Evolutionary conservation across 768 basidiomycete species (phyloP).

Genomic region (Gymnopilus junonius): DNA sequence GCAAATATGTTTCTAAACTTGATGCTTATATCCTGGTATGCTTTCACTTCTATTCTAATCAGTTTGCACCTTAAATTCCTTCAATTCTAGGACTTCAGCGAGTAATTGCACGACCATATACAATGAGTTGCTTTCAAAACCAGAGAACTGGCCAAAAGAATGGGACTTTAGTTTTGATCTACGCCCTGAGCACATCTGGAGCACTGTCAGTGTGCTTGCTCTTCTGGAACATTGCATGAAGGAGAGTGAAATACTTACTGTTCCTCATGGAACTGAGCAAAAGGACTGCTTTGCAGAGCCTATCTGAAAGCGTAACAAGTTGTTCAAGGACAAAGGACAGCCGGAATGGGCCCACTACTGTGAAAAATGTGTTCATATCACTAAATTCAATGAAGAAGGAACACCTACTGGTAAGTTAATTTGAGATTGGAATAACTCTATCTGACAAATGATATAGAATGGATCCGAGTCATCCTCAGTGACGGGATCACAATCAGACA

Average conservation of each 20-base stretch:
- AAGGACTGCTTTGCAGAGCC: slow-evolving; percentile 25
- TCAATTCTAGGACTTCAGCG: neutral
- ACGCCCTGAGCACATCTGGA: slow-evolving; percentile 2
- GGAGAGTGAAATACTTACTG: slow-evolving; percentile 10
- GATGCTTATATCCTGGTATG: slow-evolving; percentile 27
- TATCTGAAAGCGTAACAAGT: slow-evolving; percentile 27
- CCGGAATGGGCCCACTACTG: slow-evolving; percentile 33
- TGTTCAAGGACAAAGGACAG: slow-evolving; percentile 27
- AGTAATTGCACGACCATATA: slow-evolving; percentile 26
- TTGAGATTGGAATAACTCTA: neutral
- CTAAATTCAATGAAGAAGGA: neutral
- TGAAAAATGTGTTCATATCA: slow-evolving; percentile 25
- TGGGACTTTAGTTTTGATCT: slow-evolving; percentile 23
- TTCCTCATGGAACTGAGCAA: slow-evolving; percentile 28
- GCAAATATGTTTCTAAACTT: slow-evolving; percentile 24
- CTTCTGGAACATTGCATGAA: slow-evolving; percentile 25
- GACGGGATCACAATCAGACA: neutral
- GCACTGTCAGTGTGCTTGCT: slow-evolving; percentile 22
- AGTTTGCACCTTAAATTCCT: neutral
- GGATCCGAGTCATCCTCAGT: neutral
- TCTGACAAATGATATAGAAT: neutral
- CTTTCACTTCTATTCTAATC: neutral
- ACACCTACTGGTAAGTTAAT: neutral
- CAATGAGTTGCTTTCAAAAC: slow-evolving; percentile 14
- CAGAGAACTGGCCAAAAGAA: slow-evolving; percentile 1